Percentiles rank a stretch among this genome's conserved stretches.
phyloP scores from a whole-genome alignment of 164 flowering plant species.

The Magnolia officinalis region DNA sequence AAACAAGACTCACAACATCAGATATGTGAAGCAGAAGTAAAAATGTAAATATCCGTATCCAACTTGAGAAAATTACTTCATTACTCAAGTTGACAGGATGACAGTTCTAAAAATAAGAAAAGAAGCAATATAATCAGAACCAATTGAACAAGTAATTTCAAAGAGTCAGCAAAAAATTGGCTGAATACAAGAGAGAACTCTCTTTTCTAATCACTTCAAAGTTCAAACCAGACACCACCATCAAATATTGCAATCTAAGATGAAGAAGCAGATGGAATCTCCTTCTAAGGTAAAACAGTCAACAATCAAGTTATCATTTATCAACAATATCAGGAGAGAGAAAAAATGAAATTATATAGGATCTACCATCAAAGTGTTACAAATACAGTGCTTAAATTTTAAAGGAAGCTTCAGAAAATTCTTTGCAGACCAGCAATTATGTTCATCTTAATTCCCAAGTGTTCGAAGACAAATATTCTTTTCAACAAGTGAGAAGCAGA shows the following conservation, averaged over 20 bases:
- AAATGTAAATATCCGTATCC: neutral
- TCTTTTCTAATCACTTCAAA: neutral
- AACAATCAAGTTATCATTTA: no score
- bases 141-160: neutral
- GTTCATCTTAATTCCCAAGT: no score
- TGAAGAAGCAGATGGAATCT: no score
- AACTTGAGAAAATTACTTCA: neutral
- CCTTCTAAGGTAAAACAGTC: no score
- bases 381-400: no score
- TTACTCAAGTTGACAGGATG: neutral
- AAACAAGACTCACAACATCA: neutral
- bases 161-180: neutral
- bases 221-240: neutral
- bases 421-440: no score
- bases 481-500: no score
- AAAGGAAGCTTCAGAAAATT: no score
- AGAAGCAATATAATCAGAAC: neutral
- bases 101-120: neutral
- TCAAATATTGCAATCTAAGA: neutral
- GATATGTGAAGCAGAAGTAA: constrained; percentile 12
- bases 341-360: no score
- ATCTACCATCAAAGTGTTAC: no score
- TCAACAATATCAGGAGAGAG: no score
- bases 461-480: no score
- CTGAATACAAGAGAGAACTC: neutral